A percentile compares a stretch with the other conserved stretches of the same genome.
Evolutionary conservation across 805 yeast genomes (phyloP).

Genomic region (Zygotorulaspora danielsina): DNA sequence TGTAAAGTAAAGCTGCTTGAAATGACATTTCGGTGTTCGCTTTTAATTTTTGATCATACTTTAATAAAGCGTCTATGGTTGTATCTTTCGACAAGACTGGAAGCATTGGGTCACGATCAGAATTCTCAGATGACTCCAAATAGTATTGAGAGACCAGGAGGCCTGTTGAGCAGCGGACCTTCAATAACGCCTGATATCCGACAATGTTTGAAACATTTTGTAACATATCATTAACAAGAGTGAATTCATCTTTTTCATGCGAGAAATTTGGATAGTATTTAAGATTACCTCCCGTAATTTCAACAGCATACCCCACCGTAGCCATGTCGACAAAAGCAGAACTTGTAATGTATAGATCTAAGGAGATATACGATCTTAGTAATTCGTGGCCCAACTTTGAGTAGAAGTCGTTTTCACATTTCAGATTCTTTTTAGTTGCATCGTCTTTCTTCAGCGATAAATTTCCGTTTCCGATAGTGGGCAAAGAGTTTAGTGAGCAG

Average conservation of each 20-base stretch:
- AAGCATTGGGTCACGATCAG: slow-evolving; percentile 58
- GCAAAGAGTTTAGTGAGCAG: slow-evolving; percentile 60
- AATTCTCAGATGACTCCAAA: slow-evolving; percentile 48
- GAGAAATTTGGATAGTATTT: slow-evolving; percentile 64
- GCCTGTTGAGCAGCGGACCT: slow-evolving; percentile 84
- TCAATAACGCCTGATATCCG: slow-evolving; percentile 80
- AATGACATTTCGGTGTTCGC: slow-evolving; percentile 76
- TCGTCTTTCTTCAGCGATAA: slow-evolving; percentile 42
- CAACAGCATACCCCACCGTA: slow-evolving; percentile 60
- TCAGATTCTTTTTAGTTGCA: slow-evolving; percentile 48
- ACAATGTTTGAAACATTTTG: slow-evolving; percentile 45
- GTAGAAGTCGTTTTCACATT: slow-evolving; percentile 61
- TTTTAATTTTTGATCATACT: slow-evolving; percentile 65
- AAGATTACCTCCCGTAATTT: slow-evolving; percentile 66
- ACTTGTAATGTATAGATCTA: slow-evolving; percentile 72
- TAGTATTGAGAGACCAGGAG: slow-evolving; percentile 74
- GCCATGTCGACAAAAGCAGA: slow-evolving; percentile 65
- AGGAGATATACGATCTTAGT: slow-evolving; percentile 56
- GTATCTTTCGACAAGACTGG: slow-evolving; percentile 62
- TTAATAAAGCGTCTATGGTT: slow-evolving; percentile 64
- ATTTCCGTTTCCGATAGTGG: slow-evolving; percentile 78
- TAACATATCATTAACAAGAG: slow-evolving; percentile 57
- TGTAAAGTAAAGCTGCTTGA: slow-evolving; percentile 85
- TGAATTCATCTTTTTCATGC: slow-evolving; percentile 63
- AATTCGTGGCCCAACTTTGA: slow-evolving; percentile 54